Base-by-base conservation (phyloP, 169 alveolate genomes). In the Amoebophrya sp. region DNA sequence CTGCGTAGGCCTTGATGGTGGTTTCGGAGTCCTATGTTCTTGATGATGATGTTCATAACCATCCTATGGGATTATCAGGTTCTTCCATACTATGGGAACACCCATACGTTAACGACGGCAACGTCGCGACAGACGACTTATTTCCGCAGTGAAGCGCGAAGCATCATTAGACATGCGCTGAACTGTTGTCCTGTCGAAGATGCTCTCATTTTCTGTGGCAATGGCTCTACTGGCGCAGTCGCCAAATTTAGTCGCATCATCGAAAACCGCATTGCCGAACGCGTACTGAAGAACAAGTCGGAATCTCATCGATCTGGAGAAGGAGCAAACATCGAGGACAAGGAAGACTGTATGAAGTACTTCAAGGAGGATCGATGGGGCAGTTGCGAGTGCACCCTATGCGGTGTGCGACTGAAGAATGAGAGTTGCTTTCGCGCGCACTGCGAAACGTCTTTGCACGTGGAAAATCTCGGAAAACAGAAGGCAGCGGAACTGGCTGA, bases 161-260 rank as follows among this genome's bases (percentile, higher is more conserved):
- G 2, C 39, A 77, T 77, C 12, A 24, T 77, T 24, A 1, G 41
- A n/a, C 41, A 77, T 41, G 39, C 39, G n/a, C 39, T 33, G 89
- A 33, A 33, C 41, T 77, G 89, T 24, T 65, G 83, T 65, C 39
- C 89, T 18, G 36, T n/a, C 41, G 36, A 91, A 0, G 93, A 93
- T 54, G 95, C 93, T 12, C 76, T 92, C 54, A 90, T 92, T n/a
- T 94, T 94, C 91, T 53, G 92, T 55, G 95, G 95, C 77, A 54
- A 38, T 1, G 95, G 95, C 3, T 92, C 41, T 29, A 91, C 93
- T 18, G 89, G n/a, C 26, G 89, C 89, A 0, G 89, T 41, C 26
- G 36, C n/a, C 89, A 24, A 33, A 6, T 77, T 77, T 6, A 24
- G 0, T 18, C 38, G 36, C 26, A 14, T 77, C 12, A 0, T 77